Base-by-base conservation (phyloP, 1,139 yeast species). In the Kodamaea fungicola region DNA sequence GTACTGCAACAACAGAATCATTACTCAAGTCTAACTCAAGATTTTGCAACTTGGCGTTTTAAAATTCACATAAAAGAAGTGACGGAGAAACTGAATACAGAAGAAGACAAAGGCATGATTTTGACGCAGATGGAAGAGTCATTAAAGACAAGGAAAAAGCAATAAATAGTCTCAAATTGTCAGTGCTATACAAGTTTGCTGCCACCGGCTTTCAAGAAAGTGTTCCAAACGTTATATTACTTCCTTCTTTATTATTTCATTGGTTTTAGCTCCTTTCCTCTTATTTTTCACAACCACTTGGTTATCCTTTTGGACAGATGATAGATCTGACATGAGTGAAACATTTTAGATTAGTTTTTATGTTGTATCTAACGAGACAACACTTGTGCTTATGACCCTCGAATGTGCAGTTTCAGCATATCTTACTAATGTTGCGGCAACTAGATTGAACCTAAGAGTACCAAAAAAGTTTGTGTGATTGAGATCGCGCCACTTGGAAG, bases 231-330 rank as follows among this genome's bases (percentile, higher is more conserved):
- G 57, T 64, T 9, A 6, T 28, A 41, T 12, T 25, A 42, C 10
- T 52, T 48, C 35, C 22, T 44, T 50, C 13, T 39, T 61, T 30
- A 30, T 50, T 6, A 35, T 43, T 16, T 46, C 51, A 29, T 52
- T 55, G 62, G 8, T 52, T 2, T 47, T 81, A 6, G 58, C 79
- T 4, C 75, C 88, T 0, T 86, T 85, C 52, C 67, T 74, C 43
- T 73, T 68, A 37, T 59, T 85, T 28, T 84, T 86, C 54, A 71
- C 85, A 26, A 84, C 83, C 49, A 81, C 83, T 13, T 89, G 96
- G 95, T 67, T 89, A 43, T 82, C 96, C 0, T 89, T 77, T 58
- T 89, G 97, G 97, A 72, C 84, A 3, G 74, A 71, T 13, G 37
- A 67, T 36, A 80, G 75, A 54, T 87, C 82, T 51, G 40, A 51